These are phyloP conservation scores for Pestalotiopsis sp. DNA, from an alignment of 2,329 filamentous ascomycete genomes.

Conservation along the genomic window DNA sequence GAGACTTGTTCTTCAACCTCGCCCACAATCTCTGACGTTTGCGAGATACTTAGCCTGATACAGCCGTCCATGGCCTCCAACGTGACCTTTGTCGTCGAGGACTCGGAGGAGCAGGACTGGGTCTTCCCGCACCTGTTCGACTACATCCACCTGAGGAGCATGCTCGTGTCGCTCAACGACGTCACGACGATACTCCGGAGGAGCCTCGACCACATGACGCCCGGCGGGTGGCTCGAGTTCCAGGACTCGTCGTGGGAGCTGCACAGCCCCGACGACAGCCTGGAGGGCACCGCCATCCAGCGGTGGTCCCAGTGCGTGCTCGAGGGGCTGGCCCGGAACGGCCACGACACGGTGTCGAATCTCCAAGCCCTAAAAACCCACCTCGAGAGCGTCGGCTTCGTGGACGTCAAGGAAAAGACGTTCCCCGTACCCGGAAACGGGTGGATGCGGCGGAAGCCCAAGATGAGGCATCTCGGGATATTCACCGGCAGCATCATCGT, in stretches of 20 bases:
- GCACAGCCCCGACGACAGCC: neutral
- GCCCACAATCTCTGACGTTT: neutral
- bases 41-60: constrained; percentile 1
- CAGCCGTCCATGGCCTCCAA: neutral
- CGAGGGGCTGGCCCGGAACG: neutral
- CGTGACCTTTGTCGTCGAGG: constrained; percentile 3
- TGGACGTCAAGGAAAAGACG: constrained; percentile 6
- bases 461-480: neutral
- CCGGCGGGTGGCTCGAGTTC: constrained; percentile 8
- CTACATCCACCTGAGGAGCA: constrained; percentile 5
- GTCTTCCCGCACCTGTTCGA: constrained; percentile 5
- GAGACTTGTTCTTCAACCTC: neutral
- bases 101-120: constrained; percentile 9
- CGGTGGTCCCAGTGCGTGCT: neutral
- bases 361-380: neutral
- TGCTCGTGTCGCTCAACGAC: constrained; percentile 8
- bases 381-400: constrained; percentile 2
- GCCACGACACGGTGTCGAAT: neutral
- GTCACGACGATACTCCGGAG: neutral
- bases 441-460: neutral
- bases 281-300: neutral
- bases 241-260: neutral
- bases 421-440: neutral
- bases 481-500: neutral
- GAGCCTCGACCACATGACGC: constrained; percentile 3